Percentiles rank a stretch among this genome's conserved stretches.
Conservation (phyloP, 306 rosid genomes). For the Quillaja saponaria region DNA sequence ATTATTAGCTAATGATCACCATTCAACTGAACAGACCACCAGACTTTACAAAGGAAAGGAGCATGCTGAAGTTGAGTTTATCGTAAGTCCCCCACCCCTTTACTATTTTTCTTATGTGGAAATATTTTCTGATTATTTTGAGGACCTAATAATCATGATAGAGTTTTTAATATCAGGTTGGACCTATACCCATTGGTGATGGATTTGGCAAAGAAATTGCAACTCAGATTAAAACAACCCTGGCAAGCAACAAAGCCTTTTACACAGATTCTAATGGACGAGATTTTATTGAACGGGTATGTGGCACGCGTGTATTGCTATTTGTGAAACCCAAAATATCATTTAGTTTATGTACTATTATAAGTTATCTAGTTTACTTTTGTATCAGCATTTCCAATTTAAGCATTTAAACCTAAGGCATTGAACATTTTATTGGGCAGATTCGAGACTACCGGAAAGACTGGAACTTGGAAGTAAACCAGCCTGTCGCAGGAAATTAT, state of each 20-base stretch:
- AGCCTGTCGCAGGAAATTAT: constrained; percentile 93
- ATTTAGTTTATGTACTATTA: no score
- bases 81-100: constrained; percentile 53
- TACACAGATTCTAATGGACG: constrained; percentile 93
- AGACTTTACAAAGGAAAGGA: constrained; percentile 84
- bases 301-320: neutral
- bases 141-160: constrained; percentile 17
- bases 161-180: constrained; percentile 57
- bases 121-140: neutral
- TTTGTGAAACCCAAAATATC: no score
- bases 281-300: constrained; percentile 86
- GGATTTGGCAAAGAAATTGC: constrained; percentile 82
- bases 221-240: constrained; percentile 58
- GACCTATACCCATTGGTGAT: constrained; percentile 83
- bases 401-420: neutral
- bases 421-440: no score
- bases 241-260: constrained; percentile 73
- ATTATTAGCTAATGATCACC: no score
- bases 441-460: constrained; percentile 71
- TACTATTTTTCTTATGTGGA: neutral
- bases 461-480: constrained; percentile 77
- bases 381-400: neutral
- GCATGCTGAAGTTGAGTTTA: constrained; percentile 90
- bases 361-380: no score
- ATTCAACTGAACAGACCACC: constrained; percentile 54